Evolutionary conservation across 345 rosid genomes (phyloP).

Genomic region (Pugionium dolabratum): DNA sequence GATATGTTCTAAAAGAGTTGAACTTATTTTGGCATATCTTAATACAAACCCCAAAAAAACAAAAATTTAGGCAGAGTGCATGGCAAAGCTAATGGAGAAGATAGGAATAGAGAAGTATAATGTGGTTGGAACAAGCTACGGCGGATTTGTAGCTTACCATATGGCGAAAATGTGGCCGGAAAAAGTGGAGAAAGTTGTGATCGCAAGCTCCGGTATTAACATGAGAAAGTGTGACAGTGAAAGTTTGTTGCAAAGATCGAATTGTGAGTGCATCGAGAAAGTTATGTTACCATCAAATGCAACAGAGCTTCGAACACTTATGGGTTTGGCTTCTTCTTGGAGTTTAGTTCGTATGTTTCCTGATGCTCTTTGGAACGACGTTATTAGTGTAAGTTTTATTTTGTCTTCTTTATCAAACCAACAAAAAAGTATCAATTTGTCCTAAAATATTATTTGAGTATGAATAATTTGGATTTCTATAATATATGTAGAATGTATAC

Average conservation of each 20-base stretch:
- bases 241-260: conserved; percentile 51
- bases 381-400: conserved; percentile 52
- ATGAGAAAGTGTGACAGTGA: conserved; percentile 57
- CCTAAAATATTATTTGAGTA: too few relatives aligned
- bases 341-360: conserved; percentile 48
- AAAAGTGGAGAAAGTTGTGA: conserved; percentile 74
- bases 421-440: too few relatives aligned
- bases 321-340: conserved; percentile 49
- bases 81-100: conserved; percentile 58
- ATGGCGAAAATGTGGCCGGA: conserved; percentile 72
- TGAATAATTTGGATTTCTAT: not conserved
- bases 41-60: not conserved
- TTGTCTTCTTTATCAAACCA: not conserved
- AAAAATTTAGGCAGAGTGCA: conserved; percentile 47
- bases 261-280: conserved; percentile 50
- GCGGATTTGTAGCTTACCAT: conserved; percentile 86
- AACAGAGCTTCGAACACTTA: conserved; percentile 53
- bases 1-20: not conserved
- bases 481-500: conserved; percentile 52
- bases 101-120: conserved; percentile 50
- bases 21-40: conserved; percentile 9
- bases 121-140: conserved; percentile 84
- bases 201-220: conserved; percentile 80
- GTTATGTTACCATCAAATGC: conserved; percentile 76
- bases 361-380: conserved; percentile 58